Conservation (phyloP, 1,284 basidiomycete species). For the Boletus semigastroideus region DNA sequence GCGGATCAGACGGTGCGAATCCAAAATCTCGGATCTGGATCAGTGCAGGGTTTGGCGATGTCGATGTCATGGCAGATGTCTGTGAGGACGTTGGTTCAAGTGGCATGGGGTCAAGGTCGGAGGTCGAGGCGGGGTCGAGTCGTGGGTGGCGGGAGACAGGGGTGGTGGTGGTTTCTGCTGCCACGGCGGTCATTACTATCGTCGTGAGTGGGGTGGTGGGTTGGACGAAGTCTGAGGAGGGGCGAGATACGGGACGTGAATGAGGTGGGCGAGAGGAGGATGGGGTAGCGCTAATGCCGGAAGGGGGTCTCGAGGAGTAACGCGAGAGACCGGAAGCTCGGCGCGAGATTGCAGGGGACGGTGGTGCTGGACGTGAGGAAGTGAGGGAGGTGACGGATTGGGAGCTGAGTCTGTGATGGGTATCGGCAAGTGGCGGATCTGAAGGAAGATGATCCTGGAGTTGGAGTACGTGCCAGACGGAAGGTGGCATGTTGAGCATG, state of each 20-base stretch:
- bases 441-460: slow-evolving; percentile 27
- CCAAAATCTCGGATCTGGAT: slow-evolving; percentile 67
- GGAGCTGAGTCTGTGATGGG: slow-evolving; percentile 21
- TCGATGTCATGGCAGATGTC: neutral
- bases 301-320: slow-evolving; percentile 24
- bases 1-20: slow-evolving; percentile 49
- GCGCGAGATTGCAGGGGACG: slow-evolving; percentile 60
- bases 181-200: slow-evolving; percentile 1
- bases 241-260: slow-evolving; percentile 12
- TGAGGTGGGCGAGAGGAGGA: slow-evolving; percentile 18
- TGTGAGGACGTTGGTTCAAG: neutral
- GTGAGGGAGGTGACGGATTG: slow-evolving; percentile 40
- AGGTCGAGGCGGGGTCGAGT: neutral
- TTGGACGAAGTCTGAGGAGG: slow-evolving; percentile 1
- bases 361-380: slow-evolving; percentile 63
- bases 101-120: neutral
- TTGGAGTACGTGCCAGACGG: slow-evolving; percentile 23
- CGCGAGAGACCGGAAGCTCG: slow-evolving; percentile 46
- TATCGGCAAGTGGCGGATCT: neutral
- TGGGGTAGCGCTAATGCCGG: slow-evolving; percentile 12
- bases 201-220: slow-evolving; percentile 3
- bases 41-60: slow-evolving; percentile 13
- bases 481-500: slow-evolving; percentile 29
- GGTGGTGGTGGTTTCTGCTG: neutral
- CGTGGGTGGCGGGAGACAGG: slow-evolving; percentile 1